Evolutionary conservation across 768 basidiomycete species (phyloP).

Genomic region (Rhodotorula graminis): DNA sequence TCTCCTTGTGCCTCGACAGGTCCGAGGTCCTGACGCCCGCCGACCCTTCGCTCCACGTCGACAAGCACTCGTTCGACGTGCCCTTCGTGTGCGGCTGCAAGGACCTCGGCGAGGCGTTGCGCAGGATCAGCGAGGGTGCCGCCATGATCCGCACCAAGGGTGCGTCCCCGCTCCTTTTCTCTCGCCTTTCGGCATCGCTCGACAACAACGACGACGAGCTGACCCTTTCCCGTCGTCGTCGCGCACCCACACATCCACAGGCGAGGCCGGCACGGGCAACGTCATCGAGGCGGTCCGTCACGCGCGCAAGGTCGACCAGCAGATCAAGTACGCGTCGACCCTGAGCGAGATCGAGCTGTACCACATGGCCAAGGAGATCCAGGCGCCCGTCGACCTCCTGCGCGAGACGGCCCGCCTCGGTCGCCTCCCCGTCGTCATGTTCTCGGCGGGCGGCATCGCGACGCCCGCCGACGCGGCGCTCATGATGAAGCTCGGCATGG

Average conservation of each 20-base stretch:
- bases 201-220: background rate
- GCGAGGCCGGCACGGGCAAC: conserved; percentile 52
- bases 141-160: conserved; percentile 99
- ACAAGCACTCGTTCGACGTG: conserved; percentile 55
- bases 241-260: too few relatives aligned
- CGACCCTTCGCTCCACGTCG: conserved; percentile 66
- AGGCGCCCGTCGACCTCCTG: conserved; percentile 88
- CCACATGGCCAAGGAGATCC: conserved; percentile 79
- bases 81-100: conserved; percentile 83
- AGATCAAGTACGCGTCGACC: conserved; percentile 75
- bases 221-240: too few relatives aligned
- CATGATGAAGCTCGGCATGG: conserved; percentile 98
- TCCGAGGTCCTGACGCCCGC: conserved; percentile 81
- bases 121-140: conserved; percentile 93
- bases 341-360: conserved; percentile 96
- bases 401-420: conserved; percentile 94
- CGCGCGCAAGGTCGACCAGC: conserved; percentile 71
- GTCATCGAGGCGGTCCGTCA: conserved; percentile 75
- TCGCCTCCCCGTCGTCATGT: conserved; percentile 90
- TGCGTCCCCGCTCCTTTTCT: conserved; percentile 50
- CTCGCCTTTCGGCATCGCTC: background rate
- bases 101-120: conserved; percentile 89
- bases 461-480: conserved; percentile 81
- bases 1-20: conserved; percentile 35
- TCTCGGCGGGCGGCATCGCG: conserved; percentile 57